Base-by-base conservation (phyloP, 2,329 filamentous ascomycete species). In the Chrysoporthe puriensis region DNA sequence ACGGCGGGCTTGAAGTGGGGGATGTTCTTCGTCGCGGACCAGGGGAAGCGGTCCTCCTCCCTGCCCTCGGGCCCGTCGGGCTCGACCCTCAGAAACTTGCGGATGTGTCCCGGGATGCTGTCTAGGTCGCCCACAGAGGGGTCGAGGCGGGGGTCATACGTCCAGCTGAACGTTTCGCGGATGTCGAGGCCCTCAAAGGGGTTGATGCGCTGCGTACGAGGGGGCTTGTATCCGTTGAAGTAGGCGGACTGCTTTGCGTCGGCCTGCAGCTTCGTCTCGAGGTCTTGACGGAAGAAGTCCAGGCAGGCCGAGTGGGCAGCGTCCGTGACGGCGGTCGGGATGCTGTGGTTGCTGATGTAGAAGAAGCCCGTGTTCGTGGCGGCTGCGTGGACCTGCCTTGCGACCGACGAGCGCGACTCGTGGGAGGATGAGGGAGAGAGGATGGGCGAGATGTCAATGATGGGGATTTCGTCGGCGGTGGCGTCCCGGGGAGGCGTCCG, bases 311-410 rank as follows among this genome's bases (percentile, higher is more conserved):
- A 63, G 36, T 79, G 76, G 0, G 77, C 79, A 1, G 72, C 67
- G 4, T 75, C 67, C 3, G 73, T 76, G 14, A 75, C 64, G 36
- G 74, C 72, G 1, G 76, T 52, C 0, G 79, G 67, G 34, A 86
- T 80, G 3, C 83, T 81, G 67, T 86, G 84, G 66, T 85, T 83
- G 68, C 77, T 78, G 68, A 86, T 78, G 75, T 87, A 87, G 75
- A 87, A 87, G 76, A 87, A 87, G 2, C 85, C 85, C 0, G 78
- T 85, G 48, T 80, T 83, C 16, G 81, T 80, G 2, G 84, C 81
- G 0, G 85, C 85, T 0, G 76, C 71, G 74, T 68, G 73, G 42
- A 73, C 67, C 54, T 73, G 50, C 36, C 59, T 26, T 36, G 74
- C 68, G 9, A 75, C 68, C 46, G 68, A 26, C 9, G 46, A 43